Evolutionary conservation across 2,329 filamentous ascomycete genomes (phyloP).

Genomic region (Stagonosporopsis cucurbitacearum): DNA sequence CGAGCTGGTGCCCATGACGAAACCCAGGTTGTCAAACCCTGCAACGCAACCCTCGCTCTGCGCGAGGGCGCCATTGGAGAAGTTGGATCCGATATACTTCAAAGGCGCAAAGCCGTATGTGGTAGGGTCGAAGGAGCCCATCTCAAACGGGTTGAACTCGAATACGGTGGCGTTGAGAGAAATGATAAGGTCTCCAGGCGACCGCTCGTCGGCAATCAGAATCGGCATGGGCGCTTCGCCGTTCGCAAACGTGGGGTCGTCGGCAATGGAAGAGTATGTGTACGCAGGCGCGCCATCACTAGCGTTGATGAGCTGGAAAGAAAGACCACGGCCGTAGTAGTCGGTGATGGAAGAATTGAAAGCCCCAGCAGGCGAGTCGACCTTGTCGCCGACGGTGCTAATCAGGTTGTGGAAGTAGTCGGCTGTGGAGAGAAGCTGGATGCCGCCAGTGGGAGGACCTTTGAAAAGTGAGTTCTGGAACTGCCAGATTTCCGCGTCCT

Average conservation of each 20-base stretch:
- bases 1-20: conserved; percentile 83
- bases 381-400: conserved; percentile 66
- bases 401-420: conserved; percentile 69
- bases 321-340: conserved; percentile 85
- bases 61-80: conserved; percentile 66
- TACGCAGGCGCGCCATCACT: conserved; percentile 73
- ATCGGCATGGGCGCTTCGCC: conserved; percentile 75
- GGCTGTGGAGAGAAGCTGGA: conserved; percentile 62
- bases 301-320: conserved; percentile 82
- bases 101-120: conserved; percentile 74
- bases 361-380: conserved; percentile 62
- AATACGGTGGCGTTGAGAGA: conserved; percentile 76
- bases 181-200: conserved; percentile 66
- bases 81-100: conserved; percentile 75
- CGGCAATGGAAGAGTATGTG: conserved; percentile 81
- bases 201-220: conserved; percentile 72
- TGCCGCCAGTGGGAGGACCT: conserved; percentile 59
- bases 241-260: conserved; percentile 66
- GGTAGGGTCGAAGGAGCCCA: conserved; percentile 78
- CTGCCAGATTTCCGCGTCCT: conserved; percentile 64
- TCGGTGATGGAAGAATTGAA: conserved; percentile 79
- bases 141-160: conserved; percentile 81
- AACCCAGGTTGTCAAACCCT: conserved; percentile 84
- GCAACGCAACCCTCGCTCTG: conserved; percentile 67
- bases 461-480: conserved; percentile 68